Evolutionary conservation across 768 basidiomycete genomes (phyloP), one percentile per base, ranked within the genome.

Genomic region (Jaapia argillacea): DNA sequence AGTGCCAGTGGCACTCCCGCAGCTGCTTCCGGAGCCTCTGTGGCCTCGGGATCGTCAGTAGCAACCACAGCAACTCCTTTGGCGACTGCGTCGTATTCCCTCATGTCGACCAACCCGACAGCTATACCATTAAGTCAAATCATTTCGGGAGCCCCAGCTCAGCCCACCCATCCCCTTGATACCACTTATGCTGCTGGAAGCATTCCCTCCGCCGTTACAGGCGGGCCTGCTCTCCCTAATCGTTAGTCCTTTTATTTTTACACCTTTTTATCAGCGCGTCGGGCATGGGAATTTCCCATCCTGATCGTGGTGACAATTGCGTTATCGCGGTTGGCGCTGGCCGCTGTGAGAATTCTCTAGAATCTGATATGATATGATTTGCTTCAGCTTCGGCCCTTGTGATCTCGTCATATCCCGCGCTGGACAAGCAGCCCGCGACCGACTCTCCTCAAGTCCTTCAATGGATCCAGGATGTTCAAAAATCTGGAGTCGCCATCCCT

Each of bases 401-500:
- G 7, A 22, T 6, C 21, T 13, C 74, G 14, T 71, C 73, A 47
- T 89, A 85, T 56, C 86, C 86, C 3, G 27, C 72, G 0, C 63
- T 85, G n/a, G 86, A 88, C 60, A 60, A 54, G 22, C 54, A 66
- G 2, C 83, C 85, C 24, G 71, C 78, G 4, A 69, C 64, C 3
- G 74, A 82, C 60, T 75, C 76, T 4, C 66, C 74, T 16, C 61
- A 80, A 49, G 84, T 88, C 6, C 64, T 74, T 50, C 69, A 75
- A 54, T 89, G 86, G 86, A 77, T 81, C n/a, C 41, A 67, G 43
- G 75, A 82, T 12, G 77, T 87, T 21, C 39, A 53, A 4, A 61
- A 63, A 36, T 74, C 77, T 6, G 79, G 80, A 27, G 51, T 84
- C 28, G 36, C 54, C 2, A 80, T 86, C 52, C 85, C 86, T 5